Percentiles rank a stretch among this genome's conserved stretches.
These are phyloP conservation scores for Bondarzewia mesenterica DNA, from an alignment of 1,284 basidiomycete genomes.

Conservation along the genomic window DNA sequence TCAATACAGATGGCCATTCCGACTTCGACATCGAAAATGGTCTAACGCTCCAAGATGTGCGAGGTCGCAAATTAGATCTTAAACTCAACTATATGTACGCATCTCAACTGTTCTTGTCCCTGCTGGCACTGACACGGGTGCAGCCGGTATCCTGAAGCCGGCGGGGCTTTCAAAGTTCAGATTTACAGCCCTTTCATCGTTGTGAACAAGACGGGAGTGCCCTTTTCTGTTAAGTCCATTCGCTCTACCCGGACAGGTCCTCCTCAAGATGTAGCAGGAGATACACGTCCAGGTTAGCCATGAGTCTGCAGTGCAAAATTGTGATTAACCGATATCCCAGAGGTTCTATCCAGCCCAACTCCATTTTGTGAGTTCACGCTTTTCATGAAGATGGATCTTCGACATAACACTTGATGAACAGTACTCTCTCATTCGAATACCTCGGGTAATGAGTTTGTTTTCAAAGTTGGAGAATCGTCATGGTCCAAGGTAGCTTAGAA, in stretches of 20 bases:
- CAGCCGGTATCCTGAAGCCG: conserved; percentile 83
- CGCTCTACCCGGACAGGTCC: conserved; percentile 65
- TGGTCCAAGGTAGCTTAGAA: conserved; percentile 93
- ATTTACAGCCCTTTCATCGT: conserved; percentile 92
- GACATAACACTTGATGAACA: conserved; percentile 31
- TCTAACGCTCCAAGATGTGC: conserved; percentile 69
- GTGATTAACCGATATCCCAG: conserved; percentile 25
- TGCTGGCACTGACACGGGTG: conserved; percentile 3
- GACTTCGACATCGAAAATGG: conserved; percentile 82
- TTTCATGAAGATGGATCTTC: conserved; percentile 20
- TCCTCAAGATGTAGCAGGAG: conserved; percentile 83
- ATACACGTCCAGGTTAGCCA: conserved; percentile 44
- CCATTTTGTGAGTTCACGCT: conserved; percentile 64
- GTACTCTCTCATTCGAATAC: conserved; percentile 87
- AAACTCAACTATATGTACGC: conserved; percentile 84
- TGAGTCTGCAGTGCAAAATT: neutral
- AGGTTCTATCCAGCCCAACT: conserved; percentile 47
- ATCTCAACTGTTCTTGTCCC: neutral
- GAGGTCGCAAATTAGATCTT: conserved; percentile 76
- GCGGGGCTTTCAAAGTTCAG: conserved; percentile 98
- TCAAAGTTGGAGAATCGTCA: conserved; percentile 79
- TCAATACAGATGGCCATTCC: conserved; percentile 89
- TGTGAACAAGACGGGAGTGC: conserved; percentile 89
- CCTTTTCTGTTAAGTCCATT: conserved; percentile 71
- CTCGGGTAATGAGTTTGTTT: conserved; percentile 77